Base-by-base conservation (phyloP, 306 rosid species). In the Lathyrus tuberosus region DNA sequence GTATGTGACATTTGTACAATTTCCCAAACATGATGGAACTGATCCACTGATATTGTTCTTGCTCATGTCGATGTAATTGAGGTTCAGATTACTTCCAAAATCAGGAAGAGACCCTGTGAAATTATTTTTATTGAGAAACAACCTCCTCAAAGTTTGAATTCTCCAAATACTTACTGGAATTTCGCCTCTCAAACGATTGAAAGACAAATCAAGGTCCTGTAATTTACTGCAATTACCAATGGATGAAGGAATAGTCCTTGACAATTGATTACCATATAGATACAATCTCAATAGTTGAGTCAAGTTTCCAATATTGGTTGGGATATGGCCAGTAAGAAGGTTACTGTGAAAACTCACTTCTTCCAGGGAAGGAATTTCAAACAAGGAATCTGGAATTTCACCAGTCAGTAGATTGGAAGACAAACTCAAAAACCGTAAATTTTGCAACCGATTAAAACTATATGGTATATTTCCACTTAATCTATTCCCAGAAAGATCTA, bases 131-230 rank as follows among this genome's bases (percentile, higher is more conserved):
- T 24, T 24, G 26, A 24, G 26, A 24, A 24, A 24, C 26, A 24
- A 24, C 26, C 26, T 24, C 26, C 26, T 24, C 26, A 24, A 2
- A 24, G 26, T 24, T 24, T 71, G 82, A 75, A 87, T 89, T 87
- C 85, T 89, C 98, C 98, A 92, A 15, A 92, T 57, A 65, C 91
- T 80, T 0, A 70, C 71, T 0, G 98, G 98, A 82, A 92, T 86
- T 76, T 87, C 86, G 7, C 98, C 98, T 0, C 59, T 77, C 69
- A 92, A 63, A 7, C 11, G 66, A 61, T 92, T 92, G n/a, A 70
- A 40, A 52, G 77, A 87, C 76, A 89, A 75, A 42, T 79, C 70
- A 64, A 92, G 86, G 28, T 80, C 83, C 51, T 62, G 22, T 49
- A 91, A 62, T 30, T 74, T 68, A 59, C 76, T 84, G 80, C 97